Evolutionary conservation across 2,329 filamentous ascomycete genomes (phyloP).

Genomic region (Teratosphaeria pseudoeucalypti): DNA sequence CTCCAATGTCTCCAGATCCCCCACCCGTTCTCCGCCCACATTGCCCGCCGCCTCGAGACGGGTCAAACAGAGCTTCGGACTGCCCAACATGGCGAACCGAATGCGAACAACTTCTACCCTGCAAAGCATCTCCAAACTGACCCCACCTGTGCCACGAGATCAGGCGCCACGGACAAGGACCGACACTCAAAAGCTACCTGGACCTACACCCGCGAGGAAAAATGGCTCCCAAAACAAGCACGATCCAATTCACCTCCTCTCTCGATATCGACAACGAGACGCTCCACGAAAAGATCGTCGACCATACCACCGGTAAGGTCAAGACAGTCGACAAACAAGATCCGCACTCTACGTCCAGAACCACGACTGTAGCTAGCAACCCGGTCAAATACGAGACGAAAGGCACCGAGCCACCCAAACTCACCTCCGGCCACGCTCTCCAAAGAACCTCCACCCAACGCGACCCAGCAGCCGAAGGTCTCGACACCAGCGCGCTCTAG

Average conservation of each 20-base stretch:
- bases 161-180: not conserved
- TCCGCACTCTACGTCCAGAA: conserved; percentile 23
- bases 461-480: conserved; percentile 13
- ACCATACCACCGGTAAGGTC: conserved; percentile 26
- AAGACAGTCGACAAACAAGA: conserved; percentile 27
- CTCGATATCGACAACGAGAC: conserved; percentile 31
- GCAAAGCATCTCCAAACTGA: not conserved
- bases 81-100: not conserved
- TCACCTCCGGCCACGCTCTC: conserved; percentile 7
- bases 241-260: conserved; percentile 10
- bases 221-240: not conserved
- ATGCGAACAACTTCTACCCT: not conserved
- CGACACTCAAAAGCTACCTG: not conserved
- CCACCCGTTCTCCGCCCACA: not conserved
- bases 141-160: not conserved
- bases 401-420: conserved; percentile 14
- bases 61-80: not conserved
- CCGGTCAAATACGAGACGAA: conserved; percentile 27
- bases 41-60: not conserved
- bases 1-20: not conserved
- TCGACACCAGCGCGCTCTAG: conserved; percentile 25
- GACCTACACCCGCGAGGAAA: not conserved
- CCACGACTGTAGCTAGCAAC: conserved; percentile 27
- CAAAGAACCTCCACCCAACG: not conserved
- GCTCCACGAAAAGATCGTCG: conserved; percentile 25